These are phyloP conservation scores for Trypanosoma conorhini DNA, from an alignment of 208 protist genomes.

Conservation along the genomic window DNA sequence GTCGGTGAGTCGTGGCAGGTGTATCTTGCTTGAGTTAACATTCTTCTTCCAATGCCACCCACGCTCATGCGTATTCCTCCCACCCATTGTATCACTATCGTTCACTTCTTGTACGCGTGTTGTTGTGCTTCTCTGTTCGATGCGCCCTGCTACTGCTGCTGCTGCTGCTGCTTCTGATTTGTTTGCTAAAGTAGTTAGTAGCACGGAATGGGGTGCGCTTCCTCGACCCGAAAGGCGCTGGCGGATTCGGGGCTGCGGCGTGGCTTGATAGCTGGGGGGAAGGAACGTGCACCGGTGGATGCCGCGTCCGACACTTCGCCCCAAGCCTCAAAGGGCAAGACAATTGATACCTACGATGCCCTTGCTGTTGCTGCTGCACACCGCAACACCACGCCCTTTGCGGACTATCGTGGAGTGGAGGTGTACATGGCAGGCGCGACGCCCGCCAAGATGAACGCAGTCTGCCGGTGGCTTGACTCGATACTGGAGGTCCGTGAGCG, in stretches of 20 bases:
- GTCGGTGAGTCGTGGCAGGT: too few species aligned
- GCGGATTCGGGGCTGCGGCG: neutral
- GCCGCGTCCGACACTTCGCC: neutral
- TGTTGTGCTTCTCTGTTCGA: too few species aligned
- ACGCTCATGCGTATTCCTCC: too few species aligned
- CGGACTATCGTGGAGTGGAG: slow-evolving; percentile 58
- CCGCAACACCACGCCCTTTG: neutral
- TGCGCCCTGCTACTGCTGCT: too few species aligned
- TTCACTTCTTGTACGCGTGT: too few species aligned
- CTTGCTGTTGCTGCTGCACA: slow-evolving; percentile 1
- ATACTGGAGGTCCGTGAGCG: slow-evolving; percentile 41
- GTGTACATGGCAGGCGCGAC: slow-evolving; percentile 50
- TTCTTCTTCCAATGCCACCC: too few species aligned
- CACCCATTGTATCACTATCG: too few species aligned
- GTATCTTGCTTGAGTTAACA: too few species aligned
- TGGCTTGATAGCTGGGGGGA: neutral
- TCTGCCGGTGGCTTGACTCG: slow-evolving; percentile 69
- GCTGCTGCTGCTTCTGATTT: neutral
- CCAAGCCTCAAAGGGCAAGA: neutral
- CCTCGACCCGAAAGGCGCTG: neutral
- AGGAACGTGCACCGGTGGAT: neutral
- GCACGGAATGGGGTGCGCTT: slow-evolving; percentile 2
- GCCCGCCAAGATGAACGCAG: slow-evolving; percentile 46
- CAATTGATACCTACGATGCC: neutral
- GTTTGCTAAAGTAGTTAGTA: neutral